phyloP scores from a whole-genome alignment of 768 basidiomycete species.

The Agaricus blazei region DNA sequence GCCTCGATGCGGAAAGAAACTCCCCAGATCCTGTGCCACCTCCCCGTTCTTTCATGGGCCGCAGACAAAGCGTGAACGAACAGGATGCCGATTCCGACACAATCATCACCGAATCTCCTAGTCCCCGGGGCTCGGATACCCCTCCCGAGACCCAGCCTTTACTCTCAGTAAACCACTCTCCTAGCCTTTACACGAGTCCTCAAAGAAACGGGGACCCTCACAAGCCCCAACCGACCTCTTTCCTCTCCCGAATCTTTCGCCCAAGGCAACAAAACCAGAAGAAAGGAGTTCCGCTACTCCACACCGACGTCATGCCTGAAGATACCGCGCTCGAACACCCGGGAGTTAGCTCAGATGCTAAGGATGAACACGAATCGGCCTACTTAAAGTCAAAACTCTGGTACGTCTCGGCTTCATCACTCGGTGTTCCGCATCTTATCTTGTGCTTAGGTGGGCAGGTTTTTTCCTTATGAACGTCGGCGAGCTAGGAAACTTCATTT shows the following conservation, averaged over 20 bases:
- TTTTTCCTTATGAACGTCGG: constrained; percentile 88
- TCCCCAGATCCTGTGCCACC: too few relatives aligned
- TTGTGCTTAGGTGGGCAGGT: constrained; percentile 72
- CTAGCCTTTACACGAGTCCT: not conserved
- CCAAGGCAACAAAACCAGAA: constrained; percentile 12
- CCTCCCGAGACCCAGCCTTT: constrained; percentile 5
- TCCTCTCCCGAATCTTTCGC: constrained; percentile 1
- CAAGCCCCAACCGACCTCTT: not conserved
- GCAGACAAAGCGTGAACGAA: constrained; percentile 4
- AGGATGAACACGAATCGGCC: constrained; percentile 49
- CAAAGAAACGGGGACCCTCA: not conserved
- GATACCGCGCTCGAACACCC: constrained; percentile 25
- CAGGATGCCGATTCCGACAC: constrained; percentile 9
- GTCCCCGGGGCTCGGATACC: not conserved
- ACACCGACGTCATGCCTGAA: constrained; percentile 38
- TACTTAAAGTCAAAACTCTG: constrained; percentile 86
- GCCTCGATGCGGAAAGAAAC: constrained; percentile 42
- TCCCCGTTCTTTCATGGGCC: too few relatives aligned
- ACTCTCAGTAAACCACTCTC: not conserved
- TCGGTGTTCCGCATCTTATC: not conserved
- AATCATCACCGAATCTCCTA: not conserved
- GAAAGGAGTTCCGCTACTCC: constrained; percentile 14
- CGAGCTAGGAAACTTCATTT: constrained; percentile 86
- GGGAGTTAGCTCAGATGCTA: constrained; percentile 14
- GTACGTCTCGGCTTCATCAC: constrained; percentile 30